These are phyloP conservation scores for Herpetospermum pedunculosum DNA, from an alignment of 306 rosid species.

Conservation along the genomic window DNA sequence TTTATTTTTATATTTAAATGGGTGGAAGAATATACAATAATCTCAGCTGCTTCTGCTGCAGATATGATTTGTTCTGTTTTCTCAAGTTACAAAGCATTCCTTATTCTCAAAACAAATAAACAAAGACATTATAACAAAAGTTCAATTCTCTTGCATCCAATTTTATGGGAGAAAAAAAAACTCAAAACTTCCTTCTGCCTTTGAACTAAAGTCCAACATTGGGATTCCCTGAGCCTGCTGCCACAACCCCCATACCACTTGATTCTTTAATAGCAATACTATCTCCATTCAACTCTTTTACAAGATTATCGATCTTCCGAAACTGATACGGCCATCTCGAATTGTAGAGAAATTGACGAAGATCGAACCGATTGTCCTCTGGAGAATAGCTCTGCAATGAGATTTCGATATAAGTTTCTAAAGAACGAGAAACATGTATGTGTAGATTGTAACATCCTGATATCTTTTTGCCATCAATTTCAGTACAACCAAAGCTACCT, in stretches of 20 bases:
- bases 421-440: background rate
- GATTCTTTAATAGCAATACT: constrained; percentile 27
- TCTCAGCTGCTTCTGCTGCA: background rate
- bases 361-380: constrained; percentile 85
- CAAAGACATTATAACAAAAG: background rate
- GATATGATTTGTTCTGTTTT: background rate
- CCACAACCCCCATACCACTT: constrained; percentile 84
- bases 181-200: background rate
- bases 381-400: constrained; percentile 84
- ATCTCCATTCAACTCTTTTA: constrained; percentile 39
- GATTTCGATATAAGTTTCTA: background rate
- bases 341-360: constrained; percentile 78
- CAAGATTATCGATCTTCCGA: constrained; percentile 74
- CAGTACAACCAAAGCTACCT: constrained; percentile 26
- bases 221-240: constrained; percentile 93
- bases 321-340: constrained; percentile 93
- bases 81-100: background rate
- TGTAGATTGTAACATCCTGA: background rate
- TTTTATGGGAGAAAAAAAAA: background rate
- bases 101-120: background rate
- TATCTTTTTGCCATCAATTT: background rate
- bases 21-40: background rate
- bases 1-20: background rate
- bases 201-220: constrained; percentile 45
- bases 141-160: background rate